Percentiles rank a stretch among this genome's conserved stretches.
Evolutionary conservation across 495 filamentous ascomycete species (phyloP).

Genomic region (Penicillium diatomitis): DNA sequence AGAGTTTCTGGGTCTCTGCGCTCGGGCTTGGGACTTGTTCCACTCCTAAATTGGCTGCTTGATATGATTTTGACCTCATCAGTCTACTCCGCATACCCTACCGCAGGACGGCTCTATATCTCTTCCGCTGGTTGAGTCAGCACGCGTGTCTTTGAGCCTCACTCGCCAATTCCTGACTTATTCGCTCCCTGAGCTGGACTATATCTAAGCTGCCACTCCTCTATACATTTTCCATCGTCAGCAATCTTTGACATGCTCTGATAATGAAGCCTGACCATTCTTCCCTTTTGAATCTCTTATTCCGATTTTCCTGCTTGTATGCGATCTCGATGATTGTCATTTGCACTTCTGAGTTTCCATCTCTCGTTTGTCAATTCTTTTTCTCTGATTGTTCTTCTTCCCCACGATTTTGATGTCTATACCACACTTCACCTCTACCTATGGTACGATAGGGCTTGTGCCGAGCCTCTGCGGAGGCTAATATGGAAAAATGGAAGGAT

Average conservation of each 20-base stretch:
- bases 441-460: slow-evolving; percentile 13
- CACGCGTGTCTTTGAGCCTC: no score
- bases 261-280: no score
- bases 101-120: no score
- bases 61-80: background rate
- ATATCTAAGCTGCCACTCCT: background rate
- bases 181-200: background rate
- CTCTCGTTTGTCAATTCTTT: background rate
- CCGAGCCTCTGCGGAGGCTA: slow-evolving; percentile 4
- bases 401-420: slow-evolving; percentile 18
- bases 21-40: slow-evolving; percentile 91
- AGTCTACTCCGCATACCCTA: background rate
- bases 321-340: slow-evolving; percentile 9
- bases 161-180: background rate
- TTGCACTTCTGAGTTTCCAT: background rate
- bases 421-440: slow-evolving; percentile 11
- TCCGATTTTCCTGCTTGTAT: no score
- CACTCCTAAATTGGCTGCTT: slow-evolving; percentile 57
- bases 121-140: no score
- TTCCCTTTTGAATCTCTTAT: no score
- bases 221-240: background rate
- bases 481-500: background rate
- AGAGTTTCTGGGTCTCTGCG: slow-evolving; percentile 81
- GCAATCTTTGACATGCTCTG: background rate
- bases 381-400: background rate